A percentile compares a stretch with the other conserved stretches of the same genome.
Conservation (phyloP, 805 yeast species). For the Tetrapisispora namnaoensis region DNA sequence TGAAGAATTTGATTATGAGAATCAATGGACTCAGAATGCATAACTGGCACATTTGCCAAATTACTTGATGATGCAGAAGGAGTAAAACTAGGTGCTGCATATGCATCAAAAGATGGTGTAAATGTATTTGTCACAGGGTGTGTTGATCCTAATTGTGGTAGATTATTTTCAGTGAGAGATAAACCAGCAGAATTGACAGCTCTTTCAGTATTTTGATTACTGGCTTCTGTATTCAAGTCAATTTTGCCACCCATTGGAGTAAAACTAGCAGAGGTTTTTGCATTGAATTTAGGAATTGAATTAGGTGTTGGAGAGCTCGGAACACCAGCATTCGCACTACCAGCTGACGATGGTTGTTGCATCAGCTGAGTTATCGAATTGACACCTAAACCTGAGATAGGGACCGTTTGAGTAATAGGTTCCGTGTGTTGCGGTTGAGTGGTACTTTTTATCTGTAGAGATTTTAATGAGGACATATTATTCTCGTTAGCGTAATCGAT, state of each 20-base stretch:
- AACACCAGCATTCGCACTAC: not conserved
- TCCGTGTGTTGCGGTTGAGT: not conserved
- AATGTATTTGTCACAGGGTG: constrained; percentile 1
- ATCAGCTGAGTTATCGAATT: not conserved
- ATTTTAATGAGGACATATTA: constrained; percentile 12
- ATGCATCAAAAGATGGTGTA: constrained; percentile 26
- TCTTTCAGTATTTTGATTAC: not conserved
- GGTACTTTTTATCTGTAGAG: not conserved
- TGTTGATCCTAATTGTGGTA: constrained; percentile 1
- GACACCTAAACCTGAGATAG: not conserved
- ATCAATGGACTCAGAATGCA: not conserved
- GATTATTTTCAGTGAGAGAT: not conserved
- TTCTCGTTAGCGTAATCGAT: constrained; percentile 75
- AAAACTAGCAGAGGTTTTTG: constrained; percentile 45
- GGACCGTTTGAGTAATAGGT: not conserved
- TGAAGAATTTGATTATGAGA: not conserved
- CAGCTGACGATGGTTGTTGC: not conserved
- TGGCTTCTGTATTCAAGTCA: not conserved
- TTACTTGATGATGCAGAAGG: constrained; percentile 21
- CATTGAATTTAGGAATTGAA: constrained; percentile 35
- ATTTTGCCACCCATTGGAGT: constrained; percentile 32
- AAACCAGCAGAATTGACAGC: not conserved
- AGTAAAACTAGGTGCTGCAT: constrained; percentile 23
- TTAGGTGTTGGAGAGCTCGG: constrained; percentile 8
- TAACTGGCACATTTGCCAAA: constrained; percentile 5